Evolutionary conservation across 495 filamentous ascomycete genomes (phyloP).

Genomic region (Aspergillus ostianus): DNA sequence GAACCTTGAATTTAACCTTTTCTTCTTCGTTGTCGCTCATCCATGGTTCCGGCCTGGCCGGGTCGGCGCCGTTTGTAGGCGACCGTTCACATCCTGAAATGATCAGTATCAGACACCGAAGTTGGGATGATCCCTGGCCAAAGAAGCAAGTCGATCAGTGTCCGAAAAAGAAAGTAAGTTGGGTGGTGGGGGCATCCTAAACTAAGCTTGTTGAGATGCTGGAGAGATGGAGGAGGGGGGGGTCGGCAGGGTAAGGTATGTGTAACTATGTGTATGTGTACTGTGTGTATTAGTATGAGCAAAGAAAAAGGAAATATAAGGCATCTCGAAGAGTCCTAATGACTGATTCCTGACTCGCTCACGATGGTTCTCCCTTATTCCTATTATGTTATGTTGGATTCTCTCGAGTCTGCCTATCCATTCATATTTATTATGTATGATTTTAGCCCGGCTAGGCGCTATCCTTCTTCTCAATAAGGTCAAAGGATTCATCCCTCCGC

Average conservation of each 20-base stretch:
- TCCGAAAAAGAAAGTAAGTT: conserved; percentile 11
- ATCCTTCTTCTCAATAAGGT: neutral
- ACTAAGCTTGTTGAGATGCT: conserved; percentile 8
- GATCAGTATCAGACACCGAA: neutral
- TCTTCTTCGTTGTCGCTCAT: conserved; percentile 13
- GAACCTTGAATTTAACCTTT: conserved; percentile 26
- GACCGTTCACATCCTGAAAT: neutral
- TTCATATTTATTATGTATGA: too few species aligned
- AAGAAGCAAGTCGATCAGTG: conserved; percentile 3
- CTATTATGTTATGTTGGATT: neutral
- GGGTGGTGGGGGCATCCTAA: conserved; percentile 12
- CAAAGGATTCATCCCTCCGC: neutral
- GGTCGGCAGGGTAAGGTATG: neutral
- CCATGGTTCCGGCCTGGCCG: conserved; percentile 17
- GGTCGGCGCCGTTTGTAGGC: conserved; percentile 3
- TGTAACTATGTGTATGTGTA: neutral
- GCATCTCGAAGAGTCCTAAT: too few species aligned
- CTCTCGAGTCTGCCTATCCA: neutral
- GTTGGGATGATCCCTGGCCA: conserved; percentile 6
- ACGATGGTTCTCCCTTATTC: too few species aligned
- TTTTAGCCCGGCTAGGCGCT: neutral
- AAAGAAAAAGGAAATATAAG: neutral
- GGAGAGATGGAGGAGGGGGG: neutral
- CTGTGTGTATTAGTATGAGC: neutral
- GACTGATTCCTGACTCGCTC: too few species aligned